A percentile compares a stretch with the other conserved stretches of the same genome.
Evolutionary conservation across 768 basidiomycete genomes (phyloP).

Genomic region (Leccinum disarticulatum): DNA sequence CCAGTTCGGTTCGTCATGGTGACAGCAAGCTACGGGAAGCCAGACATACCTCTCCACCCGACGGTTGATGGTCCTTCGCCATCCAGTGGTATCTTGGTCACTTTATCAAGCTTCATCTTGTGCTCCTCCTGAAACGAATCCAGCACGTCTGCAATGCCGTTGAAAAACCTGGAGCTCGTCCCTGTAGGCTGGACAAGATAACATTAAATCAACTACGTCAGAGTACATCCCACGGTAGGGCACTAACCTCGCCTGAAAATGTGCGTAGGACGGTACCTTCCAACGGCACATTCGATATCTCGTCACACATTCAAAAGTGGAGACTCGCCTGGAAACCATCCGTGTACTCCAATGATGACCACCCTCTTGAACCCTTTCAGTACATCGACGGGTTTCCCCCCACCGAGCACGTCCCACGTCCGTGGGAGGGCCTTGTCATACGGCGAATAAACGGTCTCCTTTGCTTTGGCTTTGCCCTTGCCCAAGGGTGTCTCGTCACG

Average conservation of each 20-base stretch:
- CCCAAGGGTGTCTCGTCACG: conserved; percentile 31
- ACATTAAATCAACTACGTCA: not conserved
- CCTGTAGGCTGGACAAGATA: conserved; percentile 62
- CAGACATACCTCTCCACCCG: conserved; percentile 70
- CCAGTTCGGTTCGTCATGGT: conserved; percentile 1
- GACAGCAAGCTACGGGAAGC: not conserved
- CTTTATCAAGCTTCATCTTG: conserved; percentile 33
- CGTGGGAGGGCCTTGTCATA: conserved; percentile 75
- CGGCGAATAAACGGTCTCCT: conserved; percentile 22
- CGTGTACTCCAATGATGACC: conserved; percentile 85
- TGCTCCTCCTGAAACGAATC: conserved; percentile 55
- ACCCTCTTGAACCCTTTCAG: conserved; percentile 63
- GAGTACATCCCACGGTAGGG: not conserved
- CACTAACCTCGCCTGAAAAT: conserved; percentile 67
- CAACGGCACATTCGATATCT: conserved; percentile 3
- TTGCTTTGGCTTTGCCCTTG: conserved; percentile 38
- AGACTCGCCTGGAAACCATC: conserved; percentile 79
- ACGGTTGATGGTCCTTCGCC: conserved; percentile 85
- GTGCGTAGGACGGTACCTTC: conserved; percentile 61
- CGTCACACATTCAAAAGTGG: conserved; percentile 3
- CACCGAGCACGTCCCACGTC: conserved; percentile 59
- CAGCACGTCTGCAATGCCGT: conserved; percentile 76
- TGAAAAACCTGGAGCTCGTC: conserved; percentile 80
- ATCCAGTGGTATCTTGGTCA: conserved; percentile 83
- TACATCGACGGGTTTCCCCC: conserved; percentile 39